Percentiles rank a stretch among this genome's conserved stretches.
These are phyloP conservation scores for Leishmania arabica DNA, from an alignment of 208 protist genomes.

Conservation along the genomic window DNA sequence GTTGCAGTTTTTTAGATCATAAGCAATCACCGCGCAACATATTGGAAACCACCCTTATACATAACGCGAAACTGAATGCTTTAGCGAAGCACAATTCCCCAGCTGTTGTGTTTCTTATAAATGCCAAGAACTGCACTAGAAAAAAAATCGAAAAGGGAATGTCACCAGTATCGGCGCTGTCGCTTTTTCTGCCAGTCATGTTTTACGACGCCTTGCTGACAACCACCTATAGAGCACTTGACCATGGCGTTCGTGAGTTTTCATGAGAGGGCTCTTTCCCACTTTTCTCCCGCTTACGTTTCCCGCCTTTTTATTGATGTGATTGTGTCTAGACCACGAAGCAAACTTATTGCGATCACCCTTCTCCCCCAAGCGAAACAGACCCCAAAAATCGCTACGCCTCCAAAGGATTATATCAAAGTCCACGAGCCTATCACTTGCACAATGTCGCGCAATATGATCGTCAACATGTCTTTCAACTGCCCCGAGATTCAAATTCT, in stretches of 20 bases:
- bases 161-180: not conserved
- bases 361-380: not conserved
- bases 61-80: not conserved
- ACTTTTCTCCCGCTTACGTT: not conserved
- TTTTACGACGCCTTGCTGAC: not conserved
- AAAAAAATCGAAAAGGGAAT: not conserved
- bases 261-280: not conserved
- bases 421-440: not conserved
- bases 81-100: not conserved
- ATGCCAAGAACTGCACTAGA: not conserved
- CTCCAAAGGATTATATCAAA: not conserved
- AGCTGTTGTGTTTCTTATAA: not conserved
- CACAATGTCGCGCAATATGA: constrained; percentile 69
- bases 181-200: not conserved
- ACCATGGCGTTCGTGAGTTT: not conserved
- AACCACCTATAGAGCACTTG: not conserved
- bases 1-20: constrained; percentile 24
- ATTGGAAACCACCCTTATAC: not conserved
- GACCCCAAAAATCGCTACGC: not conserved
- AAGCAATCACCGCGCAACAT: not conserved
- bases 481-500: constrained; percentile 82
- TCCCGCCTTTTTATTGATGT: not conserved
- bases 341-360: not conserved
- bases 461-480: constrained; percentile 88
- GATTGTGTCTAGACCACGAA: not conserved